Evolutionary conservation across 768 basidiomycete species (phyloP).

Genomic region (Rhizopogon rudus): DNA sequence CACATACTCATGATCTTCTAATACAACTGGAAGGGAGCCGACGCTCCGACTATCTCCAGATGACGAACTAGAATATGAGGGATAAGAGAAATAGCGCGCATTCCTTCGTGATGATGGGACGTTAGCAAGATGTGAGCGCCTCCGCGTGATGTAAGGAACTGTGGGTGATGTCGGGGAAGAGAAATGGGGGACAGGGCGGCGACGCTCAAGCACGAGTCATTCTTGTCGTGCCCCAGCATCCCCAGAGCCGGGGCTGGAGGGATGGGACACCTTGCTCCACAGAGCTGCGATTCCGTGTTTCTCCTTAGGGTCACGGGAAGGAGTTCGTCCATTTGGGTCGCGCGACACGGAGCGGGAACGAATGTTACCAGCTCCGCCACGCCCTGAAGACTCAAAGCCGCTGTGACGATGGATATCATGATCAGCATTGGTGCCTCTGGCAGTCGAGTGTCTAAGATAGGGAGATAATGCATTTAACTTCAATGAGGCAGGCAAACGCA

Average conservation of each 20-base stretch:
- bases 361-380: slow-evolving; percentile 64
- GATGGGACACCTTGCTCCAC: slow-evolving; percentile 25
- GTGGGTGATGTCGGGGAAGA: background rate
- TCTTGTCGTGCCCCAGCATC: background rate
- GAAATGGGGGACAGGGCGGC: background rate
- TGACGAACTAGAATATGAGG: background rate
- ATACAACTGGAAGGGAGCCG: slow-evolving; percentile 3
- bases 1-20: slow-evolving; percentile 8
- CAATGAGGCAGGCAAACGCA: background rate
- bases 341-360: slow-evolving; percentile 32
- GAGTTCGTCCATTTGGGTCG: slow-evolving; percentile 19
- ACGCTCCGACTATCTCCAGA: background rate
- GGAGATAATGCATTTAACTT: slow-evolving; percentile 1
- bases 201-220: background rate
- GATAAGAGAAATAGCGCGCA: background rate
- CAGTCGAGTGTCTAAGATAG: slow-evolving; percentile 53
- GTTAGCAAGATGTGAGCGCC: background rate
- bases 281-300: slow-evolving; percentile 26
- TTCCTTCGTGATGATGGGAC: background rate
- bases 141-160: background rate
- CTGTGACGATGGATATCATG: slow-evolving; percentile 28
- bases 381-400: slow-evolving; percentile 41
- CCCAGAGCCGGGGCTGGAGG: background rate
- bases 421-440: slow-evolving; percentile 48
- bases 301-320: slow-evolving; percentile 16